Evolutionary conservation across 2,329 filamentous ascomycete genomes (phyloP), one percentile per base, ranked within the genome.

Genomic region (Ophiostoma perfectum): DNA sequence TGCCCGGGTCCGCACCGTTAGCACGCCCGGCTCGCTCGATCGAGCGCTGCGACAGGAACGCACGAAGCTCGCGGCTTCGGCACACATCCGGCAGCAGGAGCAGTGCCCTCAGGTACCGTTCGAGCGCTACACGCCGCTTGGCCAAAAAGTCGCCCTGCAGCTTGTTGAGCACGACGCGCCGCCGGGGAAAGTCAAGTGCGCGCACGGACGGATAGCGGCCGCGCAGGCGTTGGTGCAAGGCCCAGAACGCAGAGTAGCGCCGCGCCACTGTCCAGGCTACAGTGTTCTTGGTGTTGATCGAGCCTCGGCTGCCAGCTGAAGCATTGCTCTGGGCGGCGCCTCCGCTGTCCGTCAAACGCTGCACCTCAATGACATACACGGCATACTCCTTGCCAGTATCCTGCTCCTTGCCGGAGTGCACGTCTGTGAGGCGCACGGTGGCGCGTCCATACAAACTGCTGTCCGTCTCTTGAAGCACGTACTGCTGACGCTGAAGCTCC

Each of bases 391-490:
- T 90, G 6, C 94, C 94, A 14, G 62, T 67, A 27, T 65, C 93
- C 41, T 94, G 90, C 72, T 98, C 95, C 71, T 88, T 90, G 5
- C 93, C 94, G 14, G 97, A 92, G 79, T 97, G 92, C 67, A 97
- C 93, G 0, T 91, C 92, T 75, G 95, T 95, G 76, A 99, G 97
- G 73, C 86, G 90, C 74, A 98, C 88, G 0, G 88, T 92, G 2
- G 95, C 94, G 18, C 94, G 90, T 2, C 95, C 95, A 75, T 96
- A 98, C 38, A 99, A 82, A 77, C 93, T 97, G 77, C 97, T 99
- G 77, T 99, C 96, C 75, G 93, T 97, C 78, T 99, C 95, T 78
- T 99, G 95, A 7, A 98, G 88, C 63, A 96, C 92, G 74, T 99
- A 99, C 76, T 99, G 96, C 77, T 97, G 95, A 66, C 93, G 86